Conservation (phyloP, 1,284 basidiomycete species). For the Trichosporon sp. region DNA sequence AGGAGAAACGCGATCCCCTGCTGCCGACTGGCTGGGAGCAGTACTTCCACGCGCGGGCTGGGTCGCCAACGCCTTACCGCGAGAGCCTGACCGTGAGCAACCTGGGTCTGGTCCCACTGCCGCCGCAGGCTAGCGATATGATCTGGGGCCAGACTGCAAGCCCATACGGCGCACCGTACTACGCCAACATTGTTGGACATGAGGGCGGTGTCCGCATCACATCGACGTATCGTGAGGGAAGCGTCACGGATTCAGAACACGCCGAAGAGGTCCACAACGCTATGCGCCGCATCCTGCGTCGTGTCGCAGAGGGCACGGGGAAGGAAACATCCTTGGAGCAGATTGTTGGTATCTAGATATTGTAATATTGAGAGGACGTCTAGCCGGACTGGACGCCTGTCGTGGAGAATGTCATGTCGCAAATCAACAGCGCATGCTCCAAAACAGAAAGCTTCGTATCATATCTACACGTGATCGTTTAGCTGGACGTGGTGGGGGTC, state of each 20-base stretch:
- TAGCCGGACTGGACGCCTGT: too few relatives aligned
- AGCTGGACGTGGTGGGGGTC: too few relatives aligned
- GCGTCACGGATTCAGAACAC: slow-evolving; percentile 12
- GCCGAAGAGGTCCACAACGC: not conserved
- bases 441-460: too few relatives aligned
- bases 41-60: slow-evolving; percentile 24
- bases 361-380: too few relatives aligned
- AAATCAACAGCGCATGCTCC: too few relatives aligned
- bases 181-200: slow-evolving; percentile 28
- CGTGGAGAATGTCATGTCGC: too few relatives aligned
- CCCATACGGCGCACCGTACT: slow-evolving; percentile 22
- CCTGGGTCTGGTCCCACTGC: slow-evolving; percentile 27
- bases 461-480: too few relatives aligned
- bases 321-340: not conserved
- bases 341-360: not conserved
- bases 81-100: slow-evolving; percentile 34
- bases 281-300: not conserved
- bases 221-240: slow-evolving; percentile 26
- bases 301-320: not conserved
- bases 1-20: slow-evolving; percentile 11
- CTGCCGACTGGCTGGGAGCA: slow-evolving; percentile 39
- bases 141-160: slow-evolving; percentile 31
- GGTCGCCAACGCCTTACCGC: slow-evolving; percentile 12
- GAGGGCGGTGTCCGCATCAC: slow-evolving; percentile 28
- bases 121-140: slow-evolving; percentile 24